A percentile compares a stretch with the other conserved stretches of the same genome.
Conservation (phyloP, 2,329 filamentous ascomycete genomes). For the Epichloe coenophiala region DNA sequence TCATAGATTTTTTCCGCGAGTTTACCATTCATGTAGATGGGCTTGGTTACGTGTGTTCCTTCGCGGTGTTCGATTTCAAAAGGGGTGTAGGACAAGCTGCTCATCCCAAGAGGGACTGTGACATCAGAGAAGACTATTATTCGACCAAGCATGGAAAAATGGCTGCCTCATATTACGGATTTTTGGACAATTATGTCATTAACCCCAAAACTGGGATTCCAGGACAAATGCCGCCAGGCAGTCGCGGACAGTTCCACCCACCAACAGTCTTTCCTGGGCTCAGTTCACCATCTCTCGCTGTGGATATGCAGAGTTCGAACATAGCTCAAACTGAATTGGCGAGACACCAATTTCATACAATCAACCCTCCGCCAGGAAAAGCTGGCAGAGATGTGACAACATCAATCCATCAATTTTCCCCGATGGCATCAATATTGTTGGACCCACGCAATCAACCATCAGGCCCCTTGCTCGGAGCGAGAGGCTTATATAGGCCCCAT, state of each 20-base stretch:
- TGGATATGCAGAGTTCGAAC: constrained; percentile 40
- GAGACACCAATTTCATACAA: constrained; percentile 21
- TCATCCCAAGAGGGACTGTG: constrained; percentile 28
- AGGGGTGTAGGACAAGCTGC: constrained; percentile 47
- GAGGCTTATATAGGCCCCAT: constrained; percentile 33
- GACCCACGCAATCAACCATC: constrained; percentile 64
- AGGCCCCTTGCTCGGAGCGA: constrained; percentile 28
- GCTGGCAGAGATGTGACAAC: constrained; percentile 16
- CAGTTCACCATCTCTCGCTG: constrained; percentile 45
- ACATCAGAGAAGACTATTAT: constrained; percentile 83
- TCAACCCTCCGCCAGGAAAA: background rate
- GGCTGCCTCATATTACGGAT: constrained; percentile 92
- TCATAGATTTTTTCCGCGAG: constrained; percentile 96
- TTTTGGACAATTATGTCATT: constrained; percentile 79
- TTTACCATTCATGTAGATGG: constrained; percentile 96
- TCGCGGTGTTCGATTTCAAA: constrained; percentile 97
- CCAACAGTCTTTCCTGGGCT: constrained; percentile 63
- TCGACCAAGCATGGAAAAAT: constrained; percentile 94
- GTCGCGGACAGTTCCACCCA: constrained; percentile 50
- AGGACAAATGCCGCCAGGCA: constrained; percentile 42
- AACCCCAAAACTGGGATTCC: constrained; percentile 57
- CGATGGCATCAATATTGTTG: constrained; percentile 59
- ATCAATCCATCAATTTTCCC: constrained; percentile 39
- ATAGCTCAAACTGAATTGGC: constrained; percentile 29
- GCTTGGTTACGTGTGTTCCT: constrained; percentile 90